Evolutionary conservation across 2,329 filamentous ascomycete genomes (phyloP), one percentile per base, ranked within the genome.

Genomic region (Clonostachys byssicola): DNA sequence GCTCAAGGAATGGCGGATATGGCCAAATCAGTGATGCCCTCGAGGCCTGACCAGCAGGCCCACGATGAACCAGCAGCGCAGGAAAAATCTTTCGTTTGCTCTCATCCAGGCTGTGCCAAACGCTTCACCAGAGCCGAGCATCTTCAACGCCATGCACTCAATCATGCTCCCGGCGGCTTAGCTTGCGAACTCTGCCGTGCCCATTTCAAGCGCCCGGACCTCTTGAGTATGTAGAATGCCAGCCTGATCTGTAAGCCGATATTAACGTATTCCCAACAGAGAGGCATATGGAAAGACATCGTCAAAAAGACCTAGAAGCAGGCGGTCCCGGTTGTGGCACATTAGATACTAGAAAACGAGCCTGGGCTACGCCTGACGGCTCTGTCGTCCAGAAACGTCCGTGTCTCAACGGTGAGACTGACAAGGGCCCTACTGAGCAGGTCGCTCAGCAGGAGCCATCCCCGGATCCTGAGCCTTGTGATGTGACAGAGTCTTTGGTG

Each of bases 181-280:
- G 81, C 78, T 5, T 85, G 81, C 55, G 62, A 73, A 44, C 66
- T 81, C 54, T 86, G 82, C 52, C 72, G 73, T 48, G 78, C 79
- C 30, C 78, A 82, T 56, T 85, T 84, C 60, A 79, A 80, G 55
- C 71, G 81, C 41, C 76, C 74, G 23, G 81, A 85, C 60, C 62
- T 85, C 40, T 51, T 63, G 47, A 56, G 52, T 60, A 45, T 43
- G 49, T 57, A 35, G 33, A 39, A 39, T 39, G 36, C 36, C 36
- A 39, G 36, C 17, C 17, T 44, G 20, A 4, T 42, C 7, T 18
- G 16, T 8, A 30, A 14, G 23, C 16, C 16, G 42, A 33, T n/a
- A 12, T 44, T 33, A 17, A 33, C 13, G 20, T 33, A 34, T 34
- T 13, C 7, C 20, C 42, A 35, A 14, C 48, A 83, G 80, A 76